Evolutionary conservation across 106 monocot species (phyloP), one percentile per base, ranked within the genome.

Genomic region (Gastrodia elata): DNA sequence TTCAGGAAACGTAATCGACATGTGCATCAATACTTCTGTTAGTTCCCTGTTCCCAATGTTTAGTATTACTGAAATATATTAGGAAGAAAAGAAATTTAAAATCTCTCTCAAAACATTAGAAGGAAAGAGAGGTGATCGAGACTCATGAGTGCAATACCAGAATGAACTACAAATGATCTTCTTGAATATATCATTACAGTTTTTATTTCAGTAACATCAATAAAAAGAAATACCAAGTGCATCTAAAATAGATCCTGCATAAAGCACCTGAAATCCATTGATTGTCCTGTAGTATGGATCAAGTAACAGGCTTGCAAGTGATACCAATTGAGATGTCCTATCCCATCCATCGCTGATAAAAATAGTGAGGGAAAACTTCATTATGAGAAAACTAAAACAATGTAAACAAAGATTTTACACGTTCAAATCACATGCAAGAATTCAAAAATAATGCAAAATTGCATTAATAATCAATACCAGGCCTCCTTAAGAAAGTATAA

Each of bases 231-330:
- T 58, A 58, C 57, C 5, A 10, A 58, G 22, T 8, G 57, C 57
- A 5, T n/a, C 57, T 6, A 58, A 25, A 58, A 58, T 58, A 58
- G 5, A 58, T 28, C 32, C 37, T n/a, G 88, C 93, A 90, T 93
- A 72, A 80, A 68, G 35, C 84, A 98, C 97, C 97, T 98, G 93
- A 84, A 98, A 98, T 67, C 97, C 97, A 49, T 85, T 85, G 42
- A 98, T 83, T 28, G 97, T 98, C 49, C 97, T 82, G 74, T 98
- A 98, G 71, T 87, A 98, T 52, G 97, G 97, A 77, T 98, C 97
- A 74, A 97, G 93, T 65, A 98, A 73, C 41, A 98, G 76, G 73
- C 90, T 80, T 44, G 97, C 88, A 76, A 98, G 88, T 38, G 97
- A 86, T 28, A 98, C 93, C 82, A 98, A 74, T 49, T 98, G 97